Evolutionary conservation across 306 rosid species (phyloP), one percentile per base, ranked within the genome.

Genomic region (Fragaria nilgerrensis): DNA sequence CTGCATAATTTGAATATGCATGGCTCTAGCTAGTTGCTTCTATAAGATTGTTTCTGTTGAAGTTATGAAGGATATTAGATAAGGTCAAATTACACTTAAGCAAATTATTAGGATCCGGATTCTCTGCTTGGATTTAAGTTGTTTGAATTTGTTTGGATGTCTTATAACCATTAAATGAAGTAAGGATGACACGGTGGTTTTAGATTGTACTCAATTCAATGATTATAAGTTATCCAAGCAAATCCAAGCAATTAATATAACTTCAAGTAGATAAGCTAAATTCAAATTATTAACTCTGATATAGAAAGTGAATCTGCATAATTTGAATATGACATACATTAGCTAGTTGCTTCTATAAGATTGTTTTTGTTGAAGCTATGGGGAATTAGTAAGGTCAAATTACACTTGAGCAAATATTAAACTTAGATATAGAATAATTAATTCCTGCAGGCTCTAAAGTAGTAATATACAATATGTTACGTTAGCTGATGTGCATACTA

Each of bases 281-380:
- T 25, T 25, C 15, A 56, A 53, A 89, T 76, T 74, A 45, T 74
- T 73, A 45, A 71, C 68, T 27, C 20, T 7, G 22, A 58, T 11
- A n/a, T 55, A 55, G 3, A 20, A 5, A 58, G 7, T 59, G 13
- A 27, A 4, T 23, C 15, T 58, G 25, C 9, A 52, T 19, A 20
- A 48, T 48, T 48, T 48, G 10, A 52, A 14, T 16, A 49, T 15
- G n/a, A 7, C 49, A 2, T 45, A 45, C 63, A 56, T 56, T 19
- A 52, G 63, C 63, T 22, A 56, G 63, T 58, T 58, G 65, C 36
- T 23, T 52, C 63, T 3, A 22, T 23, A 58, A 22, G 65, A 58
- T 23, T 58, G 65, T 23, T 23, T 20, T 58, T 61, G 37, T 27
- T 61, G 9, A 14, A 22, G 32, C 22, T 22, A 10, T 55, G 25